Conservation (phyloP, 2,329 filamentous ascomycete species). For the Nemania bipapillata region DNA sequence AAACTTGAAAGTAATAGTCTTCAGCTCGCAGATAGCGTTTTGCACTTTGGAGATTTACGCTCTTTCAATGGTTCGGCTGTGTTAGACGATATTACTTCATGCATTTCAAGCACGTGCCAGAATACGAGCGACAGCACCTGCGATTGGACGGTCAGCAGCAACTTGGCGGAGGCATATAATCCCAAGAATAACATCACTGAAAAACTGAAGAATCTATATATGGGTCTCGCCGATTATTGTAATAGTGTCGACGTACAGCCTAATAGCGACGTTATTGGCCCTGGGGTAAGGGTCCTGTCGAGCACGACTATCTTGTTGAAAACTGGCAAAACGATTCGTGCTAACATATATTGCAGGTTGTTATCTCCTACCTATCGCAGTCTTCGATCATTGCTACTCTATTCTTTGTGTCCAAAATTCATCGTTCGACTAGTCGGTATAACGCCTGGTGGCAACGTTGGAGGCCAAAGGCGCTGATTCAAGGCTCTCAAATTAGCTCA, state of each 20-base stretch:
- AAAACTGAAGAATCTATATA: neutral
- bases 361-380: neutral
- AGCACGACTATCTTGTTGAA: neutral
- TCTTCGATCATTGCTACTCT: neutral
- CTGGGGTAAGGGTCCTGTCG: neutral
- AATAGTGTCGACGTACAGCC: neutral
- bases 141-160: neutral
- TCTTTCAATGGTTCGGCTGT: neutral
- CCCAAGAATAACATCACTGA: neutral
- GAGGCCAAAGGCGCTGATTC: neutral
- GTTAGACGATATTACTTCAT: neutral
- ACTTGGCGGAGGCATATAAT: neutral
- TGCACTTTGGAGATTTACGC: neutral
- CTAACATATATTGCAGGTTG: neutral
- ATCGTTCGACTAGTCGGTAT: neutral
- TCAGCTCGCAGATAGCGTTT: neutral
- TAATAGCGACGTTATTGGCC: neutral
- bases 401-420: neutral
- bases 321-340: neutral
- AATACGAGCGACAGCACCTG: neutral
- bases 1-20: neutral
- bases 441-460: neutral
- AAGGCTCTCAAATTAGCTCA: neutral
- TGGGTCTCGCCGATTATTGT: neutral
- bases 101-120: slow-evolving; percentile 2